These are phyloP conservation scores for Triadica sebifera DNA, from an alignment of 345 rosid genomes.

Conservation along the genomic window DNA sequence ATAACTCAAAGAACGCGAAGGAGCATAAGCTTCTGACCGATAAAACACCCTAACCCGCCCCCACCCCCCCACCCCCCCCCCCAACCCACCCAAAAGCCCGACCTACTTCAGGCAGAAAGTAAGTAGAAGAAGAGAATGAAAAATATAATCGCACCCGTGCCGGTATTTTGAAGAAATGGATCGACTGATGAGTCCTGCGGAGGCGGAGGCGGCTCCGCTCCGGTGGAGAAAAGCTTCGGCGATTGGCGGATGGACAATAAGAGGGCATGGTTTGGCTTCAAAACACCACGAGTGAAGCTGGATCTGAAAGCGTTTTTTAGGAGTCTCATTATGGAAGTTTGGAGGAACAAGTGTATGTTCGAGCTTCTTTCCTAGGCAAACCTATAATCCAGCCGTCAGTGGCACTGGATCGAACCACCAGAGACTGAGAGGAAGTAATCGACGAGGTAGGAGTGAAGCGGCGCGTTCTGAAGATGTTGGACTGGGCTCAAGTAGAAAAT, in stretches of 20 bases:
- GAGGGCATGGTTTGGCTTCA: background rate
- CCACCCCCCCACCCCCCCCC: too few relatives aligned
- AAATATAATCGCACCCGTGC: conserved; percentile 11
- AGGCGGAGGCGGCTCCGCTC: conserved; percentile 39
- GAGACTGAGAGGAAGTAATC: background rate
- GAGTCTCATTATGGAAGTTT: background rate
- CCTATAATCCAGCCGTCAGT: background rate
- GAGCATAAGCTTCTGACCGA: background rate
- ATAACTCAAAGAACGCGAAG: background rate
- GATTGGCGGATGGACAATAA: background rate
- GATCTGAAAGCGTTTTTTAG: conserved; percentile 15
- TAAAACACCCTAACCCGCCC: too few relatives aligned
- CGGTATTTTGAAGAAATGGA: conserved; percentile 25
- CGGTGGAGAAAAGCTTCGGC: conserved; percentile 48
- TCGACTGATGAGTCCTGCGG: conserved; percentile 28
- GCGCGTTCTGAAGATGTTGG: too few relatives aligned
- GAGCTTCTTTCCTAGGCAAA: background rate
- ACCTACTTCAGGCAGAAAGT: too few relatives aligned
- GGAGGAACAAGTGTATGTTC: background rate
- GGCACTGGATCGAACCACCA: background rate
- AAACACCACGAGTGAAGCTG: background rate
- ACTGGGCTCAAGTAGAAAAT: too few relatives aligned
- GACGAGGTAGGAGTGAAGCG: too few relatives aligned
- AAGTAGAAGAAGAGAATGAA: background rate
- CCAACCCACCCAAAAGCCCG: too few relatives aligned